Evolutionary conservation across 1,139 yeast genomes (phyloP).

Genomic region (Zygosaccharomyces sapae): DNA sequence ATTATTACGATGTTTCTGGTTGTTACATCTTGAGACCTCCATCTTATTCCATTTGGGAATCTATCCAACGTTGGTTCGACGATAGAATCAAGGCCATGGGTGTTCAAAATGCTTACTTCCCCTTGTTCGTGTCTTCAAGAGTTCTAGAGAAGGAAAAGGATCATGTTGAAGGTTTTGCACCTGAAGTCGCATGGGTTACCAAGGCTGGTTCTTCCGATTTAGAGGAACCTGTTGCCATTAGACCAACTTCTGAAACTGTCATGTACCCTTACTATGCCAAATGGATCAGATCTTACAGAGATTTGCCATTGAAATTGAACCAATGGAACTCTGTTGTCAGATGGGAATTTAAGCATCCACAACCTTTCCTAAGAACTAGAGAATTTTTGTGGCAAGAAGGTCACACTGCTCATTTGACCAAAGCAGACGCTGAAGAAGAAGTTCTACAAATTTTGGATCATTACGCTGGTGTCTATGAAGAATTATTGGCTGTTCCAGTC

Average conservation of each 20-base stretch:
- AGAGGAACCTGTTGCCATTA: constrained; percentile 97
- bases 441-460: constrained; percentile 81
- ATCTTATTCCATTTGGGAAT: constrained; percentile 93
- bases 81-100: constrained; percentile 76
- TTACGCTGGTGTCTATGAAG: constrained; percentile 81
- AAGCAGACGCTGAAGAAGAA: constrained; percentile 74
- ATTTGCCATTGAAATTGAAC: constrained; percentile 89
- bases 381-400: constrained; percentile 99
- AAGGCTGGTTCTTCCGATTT: constrained; percentile 89
- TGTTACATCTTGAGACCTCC: constrained; percentile 97
- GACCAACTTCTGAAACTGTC: constrained; percentile 99
- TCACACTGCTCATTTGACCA: constrained; percentile 91
- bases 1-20: constrained; percentile 97
- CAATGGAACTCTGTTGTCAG: constrained; percentile 99
- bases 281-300: constrained; percentile 98
- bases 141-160: constrained; percentile 97
- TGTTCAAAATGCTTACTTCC: constrained; percentile 94
- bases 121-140: constrained; percentile 91
- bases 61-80: constrained; percentile 85
- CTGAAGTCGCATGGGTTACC: constrained; percentile 99
- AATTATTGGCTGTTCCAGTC: constrained; percentile 94
- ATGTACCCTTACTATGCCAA: constrained; percentile 99
- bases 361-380: constrained; percentile 97
- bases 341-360: constrained; percentile 99
- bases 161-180: constrained; percentile 98